Evolutionary conservation across 2,329 filamentous ascomycete species (phyloP), one percentile per base, ranked within the genome.

Genomic region (Biscogniauxia marginata): DNA sequence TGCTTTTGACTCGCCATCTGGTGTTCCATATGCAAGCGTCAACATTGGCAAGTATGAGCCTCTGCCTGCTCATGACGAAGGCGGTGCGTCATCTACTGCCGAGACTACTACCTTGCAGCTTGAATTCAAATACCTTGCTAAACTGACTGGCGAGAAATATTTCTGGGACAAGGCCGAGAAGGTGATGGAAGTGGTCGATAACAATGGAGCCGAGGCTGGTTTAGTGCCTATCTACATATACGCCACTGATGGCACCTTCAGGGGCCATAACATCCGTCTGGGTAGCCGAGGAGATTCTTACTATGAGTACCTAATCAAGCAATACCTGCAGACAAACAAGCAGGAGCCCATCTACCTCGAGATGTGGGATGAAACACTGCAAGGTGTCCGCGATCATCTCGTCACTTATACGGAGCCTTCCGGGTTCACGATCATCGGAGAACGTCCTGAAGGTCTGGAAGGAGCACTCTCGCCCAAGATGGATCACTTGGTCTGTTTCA

Each of bases 231-330:
- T 98, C 67, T 98, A 89, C 74, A 88, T 99, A 63, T 87, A 91
- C 70, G 85, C 95, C 3, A 84, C 86, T 23, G 85, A 79, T 11
- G 95, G 95, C 55, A 77, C 85, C 52, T 99, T 98, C 75, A 83
- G 85, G 50, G 91, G 91, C 19, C 75, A 85, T 19, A 96, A 97
- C 69, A 93, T 99, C 67, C 89, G 95, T 18, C 81, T 98, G 20
- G 95, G 95, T 43, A 97, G 91, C 71, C 85, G 95, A 59, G 95
- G 95, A 47, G 95, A 99, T 77, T 97, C 93, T 49, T 99, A 98
- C 76, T 99, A 99, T 75, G 91, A 99, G 75, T 99, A 99, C 72
- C 84, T 99, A 50, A 96, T 98, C 79, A 99, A 99, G 77, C 95
- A 99, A 73, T 98, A 96, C 71, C 81, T 97, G 19, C 95, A 99